Conservation (phyloP, 352 stramenopile species). For the Pythium folliculosum region DNA sequence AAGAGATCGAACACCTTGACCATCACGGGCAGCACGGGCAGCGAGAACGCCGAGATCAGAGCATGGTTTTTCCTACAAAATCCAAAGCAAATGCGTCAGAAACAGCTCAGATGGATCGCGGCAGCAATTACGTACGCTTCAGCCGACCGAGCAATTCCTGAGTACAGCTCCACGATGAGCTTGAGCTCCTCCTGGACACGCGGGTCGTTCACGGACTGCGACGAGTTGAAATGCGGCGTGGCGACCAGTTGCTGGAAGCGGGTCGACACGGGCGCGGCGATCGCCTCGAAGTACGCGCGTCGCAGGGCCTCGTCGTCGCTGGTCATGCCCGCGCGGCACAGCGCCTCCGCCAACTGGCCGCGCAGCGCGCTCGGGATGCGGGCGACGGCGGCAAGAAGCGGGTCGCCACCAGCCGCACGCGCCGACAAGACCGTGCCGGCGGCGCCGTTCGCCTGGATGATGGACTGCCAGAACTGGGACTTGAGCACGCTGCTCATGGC, state of each 20-base stretch:
- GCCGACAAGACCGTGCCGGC: slow-evolving; percentile 57
- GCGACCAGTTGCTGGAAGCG: slow-evolving; percentile 60
- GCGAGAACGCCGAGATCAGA: slow-evolving; percentile 62
- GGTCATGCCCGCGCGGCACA: slow-evolving; percentile 76
- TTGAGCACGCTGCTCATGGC: slow-evolving; percentile 59
- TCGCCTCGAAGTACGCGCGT: slow-evolving; percentile 54
- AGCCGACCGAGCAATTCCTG: slow-evolving; percentile 68
- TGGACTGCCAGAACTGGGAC: slow-evolving; percentile 63
- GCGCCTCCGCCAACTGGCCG: slow-evolving; percentile 65
- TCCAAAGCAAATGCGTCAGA: not conserved
- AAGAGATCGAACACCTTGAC: slow-evolving; percentile 80
- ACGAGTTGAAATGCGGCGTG: slow-evolving; percentile 57
- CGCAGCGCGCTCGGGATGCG: slow-evolving; percentile 58
- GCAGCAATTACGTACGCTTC: slow-evolving; percentile 46
- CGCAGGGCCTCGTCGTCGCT: slow-evolving; percentile 45
- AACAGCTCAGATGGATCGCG: not conserved
- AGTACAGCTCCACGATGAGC: slow-evolving; percentile 77
- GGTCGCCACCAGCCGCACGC: slow-evolving; percentile 22
- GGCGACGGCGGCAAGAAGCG: slow-evolving; percentile 50
- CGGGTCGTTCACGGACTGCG: slow-evolving; percentile 63
- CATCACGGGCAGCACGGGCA: slow-evolving; percentile 71
- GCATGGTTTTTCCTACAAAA: slow-evolving; percentile 46
- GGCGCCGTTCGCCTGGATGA: slow-evolving; percentile 72
- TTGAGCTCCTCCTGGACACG: slow-evolving; percentile 75
- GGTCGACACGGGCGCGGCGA: slow-evolving; percentile 48